Base-by-base conservation (phyloP, 305 asterid species). In the Euphrasia arctica region DNA sequence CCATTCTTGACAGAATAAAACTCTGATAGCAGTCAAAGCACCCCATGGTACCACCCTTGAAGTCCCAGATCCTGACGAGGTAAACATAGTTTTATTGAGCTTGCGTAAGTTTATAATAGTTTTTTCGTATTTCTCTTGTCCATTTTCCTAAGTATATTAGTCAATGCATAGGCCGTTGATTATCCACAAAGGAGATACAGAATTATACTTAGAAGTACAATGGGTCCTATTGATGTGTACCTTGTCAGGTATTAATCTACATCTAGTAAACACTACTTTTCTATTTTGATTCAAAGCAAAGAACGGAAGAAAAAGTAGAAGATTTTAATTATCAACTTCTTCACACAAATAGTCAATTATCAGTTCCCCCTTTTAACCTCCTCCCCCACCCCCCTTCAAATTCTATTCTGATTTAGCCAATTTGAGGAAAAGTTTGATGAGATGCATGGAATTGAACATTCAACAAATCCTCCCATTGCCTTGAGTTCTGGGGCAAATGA, bases 61-160 rank as follows among this genome's bases (percentile, higher is more conserved):
- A 83, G 98, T 93, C 76, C 97, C 98, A 64, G 96, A 93, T 72
- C 96, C 97, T 62, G 95, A 93, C 69, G 98, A 93, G 97, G 97
- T 90, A 79, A 41, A 55, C 52, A 25, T 29, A 34, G 62, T 60
- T 66, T 48, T 31, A 50, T 45, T 39, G 43, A 64, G 64, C 68
- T 73, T 64, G 39, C 72, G 22, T 54, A 47, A 51, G 63, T 58
- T 63, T 52, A 57, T 48, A 47, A 25, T 57, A 42, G 74, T 56
- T 77, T 52, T 66, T 65, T 78, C 63, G 5, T 72, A 56, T 28
- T 63, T 60, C 43, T 66, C 62, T 78, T 65, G 69, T 59, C 22
- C 56, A 57, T 62, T 66, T 66, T 47, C 48, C 48, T 54, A 69
- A 18, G 22, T 18, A 18, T 18, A 18, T 18, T 18, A 18, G 22